Evolutionary conservation across 108 stramenopile species (phyloP), one percentile per base, ranked within the genome.

Genomic region (Pseudonitzschia delicatissima): DNA sequence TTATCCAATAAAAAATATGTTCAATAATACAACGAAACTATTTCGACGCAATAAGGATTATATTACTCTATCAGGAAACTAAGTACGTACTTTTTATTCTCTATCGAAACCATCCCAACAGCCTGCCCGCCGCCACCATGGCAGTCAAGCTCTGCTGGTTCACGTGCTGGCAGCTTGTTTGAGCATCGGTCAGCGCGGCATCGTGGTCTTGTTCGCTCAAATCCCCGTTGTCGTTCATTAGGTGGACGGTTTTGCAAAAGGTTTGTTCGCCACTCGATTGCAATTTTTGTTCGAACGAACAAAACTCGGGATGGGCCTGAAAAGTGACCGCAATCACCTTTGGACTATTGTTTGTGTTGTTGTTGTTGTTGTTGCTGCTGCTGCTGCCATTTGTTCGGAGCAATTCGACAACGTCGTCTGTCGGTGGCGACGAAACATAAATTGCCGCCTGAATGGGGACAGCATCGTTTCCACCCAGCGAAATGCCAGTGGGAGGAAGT

Each of bases 241-340:
- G 53, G 2, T 71, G 17, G 28, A 87, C 17, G 25, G 73, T 73
- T 31, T 60, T 55, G 27, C 64, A 13, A 50, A 81, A 77, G 3
- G 81, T 85, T 11, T 59, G 39, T 44, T 77, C 61, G 35, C 90
- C 20, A 57, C 31, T 1, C 39, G 44, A 4, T 49, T 55, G 28
- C 40, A 42, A 15, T 55, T 28, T 29, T 3, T 55, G 28, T 55
- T 27, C 53, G 5, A 55, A 7, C 53, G 66, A 69, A 5, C 77
- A 71, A 66, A 77, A 92, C 62, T 92, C 91, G 5, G 87, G 88
- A 65, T 92, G 91, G 0, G 87, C 86, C 68, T 92, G 91, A 67
- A 89, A 89, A 33, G 91, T 84, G 52, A 87, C 66, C 17, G 85
- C 81, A 44, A 80, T 83, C 32, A 55, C 53, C 13, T 17, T 28